These are phyloP conservation scores for Neurospora discreta DNA, from an alignment of 495 filamentous ascomycete species.

Conservation along the genomic window DNA sequence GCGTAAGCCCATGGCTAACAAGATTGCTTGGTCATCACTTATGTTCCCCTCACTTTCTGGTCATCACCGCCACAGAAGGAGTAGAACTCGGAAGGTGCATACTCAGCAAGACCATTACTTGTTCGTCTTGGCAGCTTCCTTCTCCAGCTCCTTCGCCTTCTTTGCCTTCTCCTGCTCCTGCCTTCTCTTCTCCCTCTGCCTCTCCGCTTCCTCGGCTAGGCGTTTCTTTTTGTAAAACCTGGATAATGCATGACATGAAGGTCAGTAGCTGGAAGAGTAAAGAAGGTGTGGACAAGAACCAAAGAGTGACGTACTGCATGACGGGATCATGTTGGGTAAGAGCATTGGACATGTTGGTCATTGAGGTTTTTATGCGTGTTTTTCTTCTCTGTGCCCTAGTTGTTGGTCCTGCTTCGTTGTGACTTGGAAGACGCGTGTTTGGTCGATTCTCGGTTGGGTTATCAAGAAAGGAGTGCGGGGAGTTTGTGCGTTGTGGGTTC, in stretches of 20 bases:
- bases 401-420: neutral
- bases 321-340: neutral
- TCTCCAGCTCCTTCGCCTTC: neutral
- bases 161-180: neutral
- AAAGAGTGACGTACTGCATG: too few relatives aligned
- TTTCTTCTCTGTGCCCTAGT: neutral
- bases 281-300: too few relatives aligned
- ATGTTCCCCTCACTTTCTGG: neutral
- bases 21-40: neutral
- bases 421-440: neutral
- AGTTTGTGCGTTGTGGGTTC: neutral
- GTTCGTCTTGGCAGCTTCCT: neutral
- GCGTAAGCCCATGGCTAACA: neutral
- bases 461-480: neutral
- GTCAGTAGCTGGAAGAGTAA: neutral
- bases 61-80: neutral
- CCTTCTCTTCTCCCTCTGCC: neutral
- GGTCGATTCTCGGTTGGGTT: neutral
- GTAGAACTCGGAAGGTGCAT: neutral
- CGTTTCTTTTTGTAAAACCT: neutral
- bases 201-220: neutral
- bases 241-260: neutral
- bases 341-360: neutral
- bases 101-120: neutral
- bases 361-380: neutral